Base-by-base conservation (phyloP, 1,284 basidiomycete genomes). In the Ganoderma sp. region DNA sequence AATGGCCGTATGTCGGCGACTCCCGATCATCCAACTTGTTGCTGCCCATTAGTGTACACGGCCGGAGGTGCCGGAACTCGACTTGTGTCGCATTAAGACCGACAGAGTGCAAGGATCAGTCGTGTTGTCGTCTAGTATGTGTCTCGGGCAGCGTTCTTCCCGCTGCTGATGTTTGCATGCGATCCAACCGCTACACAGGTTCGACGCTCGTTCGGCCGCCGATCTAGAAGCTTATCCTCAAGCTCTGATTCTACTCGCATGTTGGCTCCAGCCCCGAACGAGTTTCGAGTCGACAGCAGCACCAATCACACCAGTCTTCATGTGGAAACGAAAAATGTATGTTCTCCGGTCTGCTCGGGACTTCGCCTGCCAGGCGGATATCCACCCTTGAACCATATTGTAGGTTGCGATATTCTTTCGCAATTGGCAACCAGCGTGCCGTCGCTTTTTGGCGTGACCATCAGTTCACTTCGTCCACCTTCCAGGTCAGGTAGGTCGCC, bases 241-340 rank as follows among this genome's bases (percentile, higher is more conserved):
- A 25, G 19, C 48, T 50, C 10, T 14, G 22, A 5, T 25, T 25
- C n/a, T 22, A 14, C 12, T 22, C 1, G 9, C 17, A 25, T 25
- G 10, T 14, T 19, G n/a, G 5, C 48, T 50, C 48, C 48, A 50
- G 48, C 48, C 22, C 48, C 48, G 22, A 25, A 50, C 48, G 22
- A 50, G 48, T 50, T 50, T 50, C 48, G 22, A 50, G 22, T 50
- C 9, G 48, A 50, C 48, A 50, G 48, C 48, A 50, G 48, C 48
- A 50, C 48, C 48, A 50, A 50, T 50, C 48, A 22, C 48, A 50
- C 48, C 48, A 50, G 25, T 50, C 48, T 50, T 50, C 48, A 22
- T 22, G 22, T 50, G 19, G 48, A 50, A 25, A 22, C 48, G 22
- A 50, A 45, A 25, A 25, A n/a, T 22, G 48, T 22, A 50, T 14